These are phyloP conservation scores for Cynanchum wilfordii DNA, from an alignment of 257 asterid species.

Conservation along the genomic window DNA sequence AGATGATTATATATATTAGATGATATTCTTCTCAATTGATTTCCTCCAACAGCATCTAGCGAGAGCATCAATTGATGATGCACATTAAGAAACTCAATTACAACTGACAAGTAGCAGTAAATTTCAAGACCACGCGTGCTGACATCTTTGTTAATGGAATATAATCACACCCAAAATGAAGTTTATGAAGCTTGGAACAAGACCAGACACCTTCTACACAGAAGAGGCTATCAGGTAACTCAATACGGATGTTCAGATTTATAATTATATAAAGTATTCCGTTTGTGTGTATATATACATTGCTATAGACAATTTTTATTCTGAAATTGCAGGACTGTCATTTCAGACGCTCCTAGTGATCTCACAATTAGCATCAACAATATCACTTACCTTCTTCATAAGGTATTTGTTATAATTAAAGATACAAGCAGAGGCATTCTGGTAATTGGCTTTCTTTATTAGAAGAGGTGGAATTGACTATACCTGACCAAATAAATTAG, in stretches of 20 bases:
- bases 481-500: too few relatives aligned
- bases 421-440: background rate
- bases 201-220: conserved; percentile 74
- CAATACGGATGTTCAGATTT: too few relatives aligned
- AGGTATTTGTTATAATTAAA: conserved; percentile 19
- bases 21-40: background rate
- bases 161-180: conserved; percentile 40
- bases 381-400: conserved; percentile 27
- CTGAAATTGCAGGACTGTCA: conserved; percentile 22
- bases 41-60: background rate
- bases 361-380: conserved; percentile 26
- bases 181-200: conserved; percentile 75
- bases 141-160: conserved; percentile 5
- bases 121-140: background rate
- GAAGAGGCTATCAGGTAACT: conserved; percentile 65
- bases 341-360: conserved; percentile 28
- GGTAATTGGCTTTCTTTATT: too few relatives aligned
- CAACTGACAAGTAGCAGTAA: too few relatives aligned
- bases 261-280: background rate
- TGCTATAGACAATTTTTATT: background rate
- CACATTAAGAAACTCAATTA: background rate
- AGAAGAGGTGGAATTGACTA: too few relatives aligned
- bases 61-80: too few relatives aligned
- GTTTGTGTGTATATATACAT: too few relatives aligned
- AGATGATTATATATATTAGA: background rate